Evolutionary conservation across 345 rosid species (phyloP).

Genomic region (Corchorus olitorius): DNA sequence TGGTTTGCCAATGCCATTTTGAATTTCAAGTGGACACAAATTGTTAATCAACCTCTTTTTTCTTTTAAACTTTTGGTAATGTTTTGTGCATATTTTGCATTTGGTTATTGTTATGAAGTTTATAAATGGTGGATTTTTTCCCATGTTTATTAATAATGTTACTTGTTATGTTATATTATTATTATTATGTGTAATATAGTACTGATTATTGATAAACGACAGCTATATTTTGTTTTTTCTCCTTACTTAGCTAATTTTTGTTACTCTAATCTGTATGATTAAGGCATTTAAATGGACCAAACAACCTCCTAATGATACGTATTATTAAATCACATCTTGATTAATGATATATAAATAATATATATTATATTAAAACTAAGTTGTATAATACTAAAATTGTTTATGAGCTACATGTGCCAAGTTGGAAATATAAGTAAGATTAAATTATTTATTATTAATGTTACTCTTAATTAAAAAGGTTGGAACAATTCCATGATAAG

Average conservation of each 20-base stretch:
- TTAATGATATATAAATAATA: neutral
- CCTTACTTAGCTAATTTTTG: neutral
- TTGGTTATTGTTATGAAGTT: neutral
- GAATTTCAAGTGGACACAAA: no score
- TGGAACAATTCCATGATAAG: neutral
- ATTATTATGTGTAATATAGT: no score
- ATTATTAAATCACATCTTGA: neutral
- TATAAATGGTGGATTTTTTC: neutral
- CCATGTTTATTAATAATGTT: neutral
- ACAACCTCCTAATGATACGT: slow-evolving; percentile 10
- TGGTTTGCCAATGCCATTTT: neutral
- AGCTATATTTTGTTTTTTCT: neutral
- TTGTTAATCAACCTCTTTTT: no score
- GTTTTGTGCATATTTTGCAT: no score
- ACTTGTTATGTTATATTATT: no score
- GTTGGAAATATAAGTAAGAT: neutral
- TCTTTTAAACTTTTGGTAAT: no score
- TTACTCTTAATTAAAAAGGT: neutral
- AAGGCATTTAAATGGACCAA: neutral
- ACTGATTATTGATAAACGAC: neutral
- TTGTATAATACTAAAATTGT: neutral
- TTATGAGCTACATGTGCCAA: neutral
- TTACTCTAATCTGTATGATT: neutral
- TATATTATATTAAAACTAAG: no score
- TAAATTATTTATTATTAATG: neutral